Conservation (phyloP, 306 rosid genomes). For the Adenanthera pavonina region DNA sequence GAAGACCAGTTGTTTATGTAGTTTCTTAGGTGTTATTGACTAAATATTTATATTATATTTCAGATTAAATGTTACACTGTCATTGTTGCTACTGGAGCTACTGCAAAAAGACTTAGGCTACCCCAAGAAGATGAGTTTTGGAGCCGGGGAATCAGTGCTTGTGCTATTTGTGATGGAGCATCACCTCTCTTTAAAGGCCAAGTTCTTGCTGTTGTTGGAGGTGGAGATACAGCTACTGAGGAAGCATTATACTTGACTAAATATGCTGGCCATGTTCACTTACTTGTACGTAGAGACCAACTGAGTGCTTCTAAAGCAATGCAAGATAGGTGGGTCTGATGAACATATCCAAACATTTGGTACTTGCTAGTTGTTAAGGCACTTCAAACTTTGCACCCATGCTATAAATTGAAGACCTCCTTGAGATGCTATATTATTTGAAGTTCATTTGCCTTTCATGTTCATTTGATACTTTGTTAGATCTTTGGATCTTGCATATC, state of each 20-base stretch:
- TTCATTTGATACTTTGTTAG: conserved; percentile 20
- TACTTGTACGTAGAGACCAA: conserved; percentile 85
- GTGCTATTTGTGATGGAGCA: conserved; percentile 98
- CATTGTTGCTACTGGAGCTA: conserved; percentile 90
- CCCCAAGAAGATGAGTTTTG: conserved; percentile 98
- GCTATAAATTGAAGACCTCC: conserved; percentile 15
- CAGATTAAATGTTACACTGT: conserved; percentile 85
- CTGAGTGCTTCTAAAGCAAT: conserved; percentile 94
- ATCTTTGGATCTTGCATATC: conserved; percentile 8
- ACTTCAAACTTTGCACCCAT: conserved; percentile 24
- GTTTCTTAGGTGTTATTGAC: conserved; percentile 36
- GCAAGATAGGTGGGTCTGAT: conserved; percentile 90
- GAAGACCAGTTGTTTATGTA: conserved; percentile 24
- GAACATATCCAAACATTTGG: conserved; percentile 33
- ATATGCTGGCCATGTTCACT: conserved; percentile 89
- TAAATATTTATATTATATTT: conserved; percentile 35
- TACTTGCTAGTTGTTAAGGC: conserved; percentile 26
- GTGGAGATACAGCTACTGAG: conserved; percentile 97
- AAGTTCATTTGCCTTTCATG: background rate
- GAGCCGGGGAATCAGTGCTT: conserved; percentile 99
- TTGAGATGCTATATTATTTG: conserved; percentile 8
- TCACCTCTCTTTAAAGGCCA: conserved; percentile 95
- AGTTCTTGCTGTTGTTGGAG: conserved; percentile 94
- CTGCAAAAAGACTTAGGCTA: conserved; percentile 81
- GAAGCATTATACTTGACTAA: conserved; percentile 92